phyloP scores from a whole-genome alignment of 371 early-diverging fungal species.

The Mucor piriformis region DNA sequence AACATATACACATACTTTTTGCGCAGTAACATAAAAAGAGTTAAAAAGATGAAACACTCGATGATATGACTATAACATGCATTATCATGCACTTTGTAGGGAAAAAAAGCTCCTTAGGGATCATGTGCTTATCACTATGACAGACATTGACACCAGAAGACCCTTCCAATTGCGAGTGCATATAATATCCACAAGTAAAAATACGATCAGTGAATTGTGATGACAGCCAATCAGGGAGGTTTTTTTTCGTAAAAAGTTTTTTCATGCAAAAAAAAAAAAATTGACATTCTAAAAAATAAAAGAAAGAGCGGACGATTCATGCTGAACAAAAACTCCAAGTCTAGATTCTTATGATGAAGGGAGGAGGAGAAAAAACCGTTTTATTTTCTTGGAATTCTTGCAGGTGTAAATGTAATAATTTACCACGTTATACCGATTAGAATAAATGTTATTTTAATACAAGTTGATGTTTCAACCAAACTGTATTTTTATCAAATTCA shows the following conservation, averaged over 20 bases:
- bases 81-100: not conserved
- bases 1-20: not conserved
- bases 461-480: not conserved
- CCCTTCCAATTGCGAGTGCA: not conserved
- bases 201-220: not conserved
- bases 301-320: too few relatives aligned
- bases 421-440: conserved; percentile 3
- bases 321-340: not conserved
- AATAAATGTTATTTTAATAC: conserved; percentile 2
- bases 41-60: not conserved
- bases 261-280: not conserved
- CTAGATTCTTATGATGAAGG: not conserved
- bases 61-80: not conserved
- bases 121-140: not conserved
- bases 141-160: conserved; percentile 1
- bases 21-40: not conserved
- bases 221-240: not conserved
- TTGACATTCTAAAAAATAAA: not conserved
- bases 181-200: not conserved
- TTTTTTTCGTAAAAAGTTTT: not conserved
- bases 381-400: not conserved
- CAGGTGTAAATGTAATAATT: conserved; percentile 1
- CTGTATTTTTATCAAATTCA: not conserved
- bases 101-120: too few relatives aligned
- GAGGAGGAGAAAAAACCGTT: not conserved